Percentiles rank a stretch among this genome's conserved stretches.
Conservation (phyloP, 371 early-diverging fungal genomes). For the Apophysomyces sp. region DNA sequence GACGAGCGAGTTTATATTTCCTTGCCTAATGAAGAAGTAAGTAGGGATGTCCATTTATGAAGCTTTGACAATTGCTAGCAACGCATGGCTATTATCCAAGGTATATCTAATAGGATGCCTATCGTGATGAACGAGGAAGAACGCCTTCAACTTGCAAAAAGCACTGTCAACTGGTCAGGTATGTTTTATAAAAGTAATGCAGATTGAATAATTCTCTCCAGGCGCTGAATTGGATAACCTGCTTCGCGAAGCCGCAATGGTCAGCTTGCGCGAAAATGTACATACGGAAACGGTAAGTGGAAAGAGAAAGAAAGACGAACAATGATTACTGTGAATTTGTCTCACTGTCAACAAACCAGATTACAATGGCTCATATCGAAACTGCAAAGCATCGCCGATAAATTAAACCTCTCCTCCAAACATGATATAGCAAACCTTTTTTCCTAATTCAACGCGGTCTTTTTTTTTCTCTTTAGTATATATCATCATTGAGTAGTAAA, state of each 20-base stretch:
- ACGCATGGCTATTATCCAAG: constrained; percentile 54
- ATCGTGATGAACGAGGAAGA: constrained; percentile 33
- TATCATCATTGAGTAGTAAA: not conserved
- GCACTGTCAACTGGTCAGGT: constrained; percentile 57
- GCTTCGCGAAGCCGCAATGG: constrained; percentile 64
- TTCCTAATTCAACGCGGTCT: constrained; percentile 66
- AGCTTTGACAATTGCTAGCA: constrained; percentile 32
- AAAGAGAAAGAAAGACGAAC: not conserved
- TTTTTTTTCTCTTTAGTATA: not conserved
- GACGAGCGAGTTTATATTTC: constrained; percentile 98
- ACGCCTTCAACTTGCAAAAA: constrained; percentile 21
- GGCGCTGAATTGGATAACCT: constrained; percentile 64
- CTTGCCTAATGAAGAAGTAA: constrained; percentile 77
- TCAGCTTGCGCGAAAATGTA: constrained; percentile 56
- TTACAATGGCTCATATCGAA: not conserved
- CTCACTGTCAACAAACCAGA: not conserved
- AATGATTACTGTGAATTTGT: not conserved
- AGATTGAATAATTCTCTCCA: constrained; percentile 1
- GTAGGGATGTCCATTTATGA: not conserved
- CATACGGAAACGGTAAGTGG: constrained; percentile 39
- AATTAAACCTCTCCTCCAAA: not conserved
- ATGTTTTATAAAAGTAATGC: not conserved
- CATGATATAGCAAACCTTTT: not conserved
- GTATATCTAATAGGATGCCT: constrained; percentile 62
- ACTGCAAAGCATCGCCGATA: not conserved